phyloP scores from a whole-genome alignment of 352 stramenopile species.

The Phytophthora nicotianae region DNA sequence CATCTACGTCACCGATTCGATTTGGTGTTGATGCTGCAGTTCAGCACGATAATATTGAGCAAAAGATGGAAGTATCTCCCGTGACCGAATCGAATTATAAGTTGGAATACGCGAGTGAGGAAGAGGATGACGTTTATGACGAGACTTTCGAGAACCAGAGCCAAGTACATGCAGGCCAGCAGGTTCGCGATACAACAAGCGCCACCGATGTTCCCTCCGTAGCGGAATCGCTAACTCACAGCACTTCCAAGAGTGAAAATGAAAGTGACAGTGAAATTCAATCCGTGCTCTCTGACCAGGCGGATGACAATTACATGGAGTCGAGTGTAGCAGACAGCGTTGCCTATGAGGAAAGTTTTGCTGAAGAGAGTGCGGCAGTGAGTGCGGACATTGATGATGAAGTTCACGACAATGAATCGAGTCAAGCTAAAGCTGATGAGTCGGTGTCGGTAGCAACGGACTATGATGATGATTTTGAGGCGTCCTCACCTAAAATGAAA shows the following conservation, averaged over 20 bases:
- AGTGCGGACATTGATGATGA: constrained; percentile 21
- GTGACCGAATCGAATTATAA: background rate
- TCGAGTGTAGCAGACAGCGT: constrained; percentile 9
- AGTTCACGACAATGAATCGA: background rate
- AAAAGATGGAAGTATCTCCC: background rate
- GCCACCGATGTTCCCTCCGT: background rate
- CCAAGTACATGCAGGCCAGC: constrained; percentile 8
- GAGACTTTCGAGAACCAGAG: constrained; percentile 52
- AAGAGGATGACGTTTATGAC: constrained; percentile 36
- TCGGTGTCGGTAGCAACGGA: constrained; percentile 27
- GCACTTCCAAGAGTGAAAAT: background rate
- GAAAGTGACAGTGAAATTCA: constrained; percentile 24
- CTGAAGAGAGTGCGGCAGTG: constrained; percentile 2
- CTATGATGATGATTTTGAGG: constrained; percentile 61
- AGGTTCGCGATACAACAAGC: background rate
- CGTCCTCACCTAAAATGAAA: constrained; percentile 26
- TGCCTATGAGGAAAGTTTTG: constrained; percentile 19
- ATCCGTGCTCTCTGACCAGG: constrained; percentile 6
- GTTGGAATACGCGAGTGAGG: constrained; percentile 24
- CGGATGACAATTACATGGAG: background rate
- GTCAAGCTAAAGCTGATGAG: constrained; percentile 9
- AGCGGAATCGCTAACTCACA: constrained; percentile 5
- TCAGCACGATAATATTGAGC: constrained; percentile 32
- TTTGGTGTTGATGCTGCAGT: constrained; percentile 34
- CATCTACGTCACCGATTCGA: constrained; percentile 30